Evolutionary conservation across 139 green algal species (phyloP), one percentile per base, ranked within the genome.

Genomic region (Picochlorum costavermella): DNA sequence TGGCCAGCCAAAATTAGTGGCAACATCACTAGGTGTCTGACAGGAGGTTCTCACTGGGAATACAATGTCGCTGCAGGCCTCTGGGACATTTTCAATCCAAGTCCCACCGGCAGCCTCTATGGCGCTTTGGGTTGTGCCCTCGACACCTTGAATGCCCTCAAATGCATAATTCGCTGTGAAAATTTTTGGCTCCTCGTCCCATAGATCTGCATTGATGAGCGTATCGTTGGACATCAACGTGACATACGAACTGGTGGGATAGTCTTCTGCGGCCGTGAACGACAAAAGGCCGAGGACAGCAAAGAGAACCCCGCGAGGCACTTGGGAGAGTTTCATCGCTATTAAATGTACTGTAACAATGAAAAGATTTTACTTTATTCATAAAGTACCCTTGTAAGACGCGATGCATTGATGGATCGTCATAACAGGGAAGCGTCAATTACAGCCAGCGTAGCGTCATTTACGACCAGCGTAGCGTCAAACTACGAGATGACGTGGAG

Each of bases 141-240:
- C 46, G 17, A 53, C 46, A 1, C 46, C 46, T 1, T 53, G 17
- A 23, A 53, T 23, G 46, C 46, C 46, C 17, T 53, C 46, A 53
- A 53, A 53, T 26, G 46, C 46, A 23, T 53, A 53, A 23, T 53
- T 53, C 17, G 46, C 46, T 5, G 46, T 53, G 46, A 53, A 53
- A 17, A 53, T 53, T 53, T 53, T 53, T 9, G n/a, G 46, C n/a
- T 53, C 46, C n/a, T 53, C 46, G n/a, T 53, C 46, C 46, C 46
- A 53, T 3, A 53, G 17, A 53, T 53, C 46, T n/a, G 46, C 46
- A 53, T 53, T 53, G 46, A 23, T 53, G 46, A 53, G 17, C 2
- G n/a, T 53, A 13, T 53, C 46, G 46, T 53, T 53, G 17, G 17
- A 26, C 46, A 53, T 53, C n/a, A 53, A 53, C 9, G 46, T 2